These are phyloP conservation scores for Trichoderma asperelloides DNA, from an alignment of 495 filamentous ascomycete species.

Conservation along the genomic window DNA sequence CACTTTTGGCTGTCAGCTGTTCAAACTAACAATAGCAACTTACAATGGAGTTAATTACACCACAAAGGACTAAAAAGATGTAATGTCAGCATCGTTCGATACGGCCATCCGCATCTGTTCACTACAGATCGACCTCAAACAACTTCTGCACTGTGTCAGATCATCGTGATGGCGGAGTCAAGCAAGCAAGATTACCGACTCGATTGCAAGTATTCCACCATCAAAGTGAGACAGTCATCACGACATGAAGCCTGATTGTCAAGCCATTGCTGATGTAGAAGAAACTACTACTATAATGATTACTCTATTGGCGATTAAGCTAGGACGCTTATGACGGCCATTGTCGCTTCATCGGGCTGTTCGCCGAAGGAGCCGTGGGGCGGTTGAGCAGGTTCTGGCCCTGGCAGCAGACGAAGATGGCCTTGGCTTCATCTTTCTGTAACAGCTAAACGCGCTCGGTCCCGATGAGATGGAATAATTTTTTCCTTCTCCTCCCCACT, in stretches of 20 bases:
- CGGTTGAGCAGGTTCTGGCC: neutral
- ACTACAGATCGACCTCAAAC: too few relatives aligned
- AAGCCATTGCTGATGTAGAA: neutral
- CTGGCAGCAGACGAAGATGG: neutral
- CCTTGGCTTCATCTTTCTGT: conserved; percentile 2
- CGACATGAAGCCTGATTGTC: neutral
- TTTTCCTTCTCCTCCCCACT: neutral
- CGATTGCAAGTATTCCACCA: too few relatives aligned
- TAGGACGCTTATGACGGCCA: neutral
- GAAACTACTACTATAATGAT: neutral
- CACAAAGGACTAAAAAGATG: too few relatives aligned
- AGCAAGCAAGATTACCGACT: too few relatives aligned
- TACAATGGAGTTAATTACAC: too few relatives aligned
- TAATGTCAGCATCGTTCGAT: too few relatives aligned
- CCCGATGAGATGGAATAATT: neutral
- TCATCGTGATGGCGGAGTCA: too few relatives aligned
- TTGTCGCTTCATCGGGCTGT: neutral
- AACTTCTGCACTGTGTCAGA: too few relatives aligned
- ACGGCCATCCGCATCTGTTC: too few relatives aligned
- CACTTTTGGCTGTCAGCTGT: neutral
- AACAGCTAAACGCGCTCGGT: neutral
- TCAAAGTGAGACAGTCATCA: neutral
- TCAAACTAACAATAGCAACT: neutral
- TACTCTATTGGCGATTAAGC: neutral
- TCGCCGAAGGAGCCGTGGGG: neutral